These are phyloP conservation scores for Collybia nuda DNA, from an alignment of 768 basidiomycete species.

Conservation along the genomic window DNA sequence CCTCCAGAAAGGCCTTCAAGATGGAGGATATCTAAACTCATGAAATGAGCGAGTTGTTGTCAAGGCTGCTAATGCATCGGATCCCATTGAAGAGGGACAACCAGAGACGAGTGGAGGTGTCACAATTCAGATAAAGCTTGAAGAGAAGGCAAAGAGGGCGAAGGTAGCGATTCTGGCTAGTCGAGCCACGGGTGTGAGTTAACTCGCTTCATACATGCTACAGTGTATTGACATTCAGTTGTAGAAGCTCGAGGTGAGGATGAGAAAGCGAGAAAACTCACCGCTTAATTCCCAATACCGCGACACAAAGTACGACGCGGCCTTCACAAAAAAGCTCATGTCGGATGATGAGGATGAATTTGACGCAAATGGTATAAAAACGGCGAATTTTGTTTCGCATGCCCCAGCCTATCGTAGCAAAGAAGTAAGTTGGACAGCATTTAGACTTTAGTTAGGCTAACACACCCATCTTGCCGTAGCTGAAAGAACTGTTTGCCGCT, in stretches of 20 bases:
- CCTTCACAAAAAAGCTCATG: slow-evolving; percentile 11
- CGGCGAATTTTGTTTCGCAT: neutral
- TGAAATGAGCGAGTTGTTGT: neutral
- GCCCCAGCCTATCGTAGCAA: neutral
- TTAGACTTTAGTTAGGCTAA: neutral
- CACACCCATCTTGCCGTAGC: neutral
- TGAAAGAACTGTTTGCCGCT: slow-evolving; percentile 8
- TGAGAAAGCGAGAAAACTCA: neutral
- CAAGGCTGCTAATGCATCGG: too few species aligned
- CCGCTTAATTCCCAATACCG: slow-evolving; percentile 3
- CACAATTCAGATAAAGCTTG: neutral
- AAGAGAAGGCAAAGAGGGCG: slow-evolving; percentile 1
- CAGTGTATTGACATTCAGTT: neutral
- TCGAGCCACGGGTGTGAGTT: neutral
- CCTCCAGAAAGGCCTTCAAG: slow-evolving; percentile 2
- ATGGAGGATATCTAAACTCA: neutral
- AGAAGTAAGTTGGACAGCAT: neutral
- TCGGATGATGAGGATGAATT: slow-evolving; percentile 18
- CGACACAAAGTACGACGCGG: slow-evolving; percentile 9
- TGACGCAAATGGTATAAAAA: slow-evolving; percentile 1
- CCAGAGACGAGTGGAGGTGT: neutral
- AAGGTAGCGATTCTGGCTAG: neutral
- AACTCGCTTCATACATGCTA: neutral
- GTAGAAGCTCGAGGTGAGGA: slow-evolving; percentile 15
- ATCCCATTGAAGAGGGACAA: neutral